Conservation (phyloP, 768 basidiomycete genomes). For the Clitopilus hobsonii region DNA sequence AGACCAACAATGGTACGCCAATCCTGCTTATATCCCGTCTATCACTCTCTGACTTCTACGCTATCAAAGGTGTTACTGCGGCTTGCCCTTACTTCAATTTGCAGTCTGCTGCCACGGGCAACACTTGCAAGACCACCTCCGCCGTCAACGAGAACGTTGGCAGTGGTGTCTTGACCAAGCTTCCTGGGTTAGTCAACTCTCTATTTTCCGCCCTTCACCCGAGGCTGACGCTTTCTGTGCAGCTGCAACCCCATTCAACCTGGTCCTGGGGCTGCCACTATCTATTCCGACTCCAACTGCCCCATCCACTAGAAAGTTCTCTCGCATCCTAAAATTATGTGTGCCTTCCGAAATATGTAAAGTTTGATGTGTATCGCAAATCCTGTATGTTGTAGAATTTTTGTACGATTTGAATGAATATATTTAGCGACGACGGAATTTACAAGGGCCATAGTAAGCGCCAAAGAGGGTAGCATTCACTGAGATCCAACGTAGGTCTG, state of each 20-base stretch:
- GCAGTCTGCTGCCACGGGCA: constrained; percentile 15
- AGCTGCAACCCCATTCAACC: constrained; percentile 35
- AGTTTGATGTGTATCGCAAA: too few species aligned
- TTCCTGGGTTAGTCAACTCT: constrained; percentile 22
- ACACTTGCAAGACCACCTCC: constrained; percentile 26
- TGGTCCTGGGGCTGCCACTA: constrained; percentile 31
- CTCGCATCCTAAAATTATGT: too few species aligned
- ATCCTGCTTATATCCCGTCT: neutral
- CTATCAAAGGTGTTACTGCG: constrained; percentile 24
- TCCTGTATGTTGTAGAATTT: too few species aligned
- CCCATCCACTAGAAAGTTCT: constrained; percentile 5
- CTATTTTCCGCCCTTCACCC: neutral
- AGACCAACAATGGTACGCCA: constrained; percentile 21
- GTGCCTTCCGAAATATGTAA: too few species aligned
- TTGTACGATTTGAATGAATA: too few species aligned
- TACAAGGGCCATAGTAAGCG: too few species aligned
- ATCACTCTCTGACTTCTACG: neutral
- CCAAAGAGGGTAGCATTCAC: too few species aligned
- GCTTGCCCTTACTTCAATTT: constrained; percentile 36
- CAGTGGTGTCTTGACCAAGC: constrained; percentile 16
- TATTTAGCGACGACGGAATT: too few species aligned
- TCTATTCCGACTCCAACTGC: constrained; percentile 24
- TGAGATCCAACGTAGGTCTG: too few species aligned
- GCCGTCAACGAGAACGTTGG: constrained; percentile 21
- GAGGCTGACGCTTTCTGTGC: neutral